Evolutionary conservation across 148 eudicot genomes (phyloP).

Genomic region (Talinum fruticosum): DNA sequence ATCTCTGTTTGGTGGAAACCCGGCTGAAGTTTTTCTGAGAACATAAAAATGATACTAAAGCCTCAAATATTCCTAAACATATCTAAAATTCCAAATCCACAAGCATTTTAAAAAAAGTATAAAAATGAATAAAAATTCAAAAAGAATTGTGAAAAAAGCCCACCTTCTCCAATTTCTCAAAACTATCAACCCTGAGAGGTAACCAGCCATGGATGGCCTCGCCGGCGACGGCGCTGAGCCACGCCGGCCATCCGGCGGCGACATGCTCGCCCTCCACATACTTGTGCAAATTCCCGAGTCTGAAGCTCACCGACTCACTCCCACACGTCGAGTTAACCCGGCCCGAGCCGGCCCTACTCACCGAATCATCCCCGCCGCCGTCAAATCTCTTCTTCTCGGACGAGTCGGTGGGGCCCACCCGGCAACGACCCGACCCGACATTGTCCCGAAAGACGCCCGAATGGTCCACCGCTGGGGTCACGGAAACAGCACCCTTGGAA

Average conservation of each 20-base stretch:
- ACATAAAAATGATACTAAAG: no score
- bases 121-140: neutral
- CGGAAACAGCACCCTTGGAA: slow-evolving; percentile 76
- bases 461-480: slow-evolving; percentile 76
- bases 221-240: slow-evolving; percentile 94
- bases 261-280: slow-evolving; percentile 77
- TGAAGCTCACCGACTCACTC: slow-evolving; percentile 66
- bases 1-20: no score
- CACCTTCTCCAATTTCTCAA: slow-evolving; percentile 91
- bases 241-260: slow-evolving; percentile 99
- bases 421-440: slow-evolving; percentile 44
- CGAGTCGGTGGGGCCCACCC: slow-evolving; percentile 21
- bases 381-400: neutral
- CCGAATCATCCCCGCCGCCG: slow-evolving; percentile 2
- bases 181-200: slow-evolving; percentile 74
- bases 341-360: slow-evolving; percentile 34
- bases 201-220: slow-evolving; percentile 98
- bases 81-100: no score
- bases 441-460: slow-evolving; percentile 56
- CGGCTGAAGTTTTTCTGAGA: no score
- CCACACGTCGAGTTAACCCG: slow-evolving; percentile 48
- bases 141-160: neutral
- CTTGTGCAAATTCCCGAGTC: slow-evolving; percentile 78
- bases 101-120: no score
- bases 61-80: no score